Conservation (phyloP, 345 rosid species). For the Salix purpurea region DNA sequence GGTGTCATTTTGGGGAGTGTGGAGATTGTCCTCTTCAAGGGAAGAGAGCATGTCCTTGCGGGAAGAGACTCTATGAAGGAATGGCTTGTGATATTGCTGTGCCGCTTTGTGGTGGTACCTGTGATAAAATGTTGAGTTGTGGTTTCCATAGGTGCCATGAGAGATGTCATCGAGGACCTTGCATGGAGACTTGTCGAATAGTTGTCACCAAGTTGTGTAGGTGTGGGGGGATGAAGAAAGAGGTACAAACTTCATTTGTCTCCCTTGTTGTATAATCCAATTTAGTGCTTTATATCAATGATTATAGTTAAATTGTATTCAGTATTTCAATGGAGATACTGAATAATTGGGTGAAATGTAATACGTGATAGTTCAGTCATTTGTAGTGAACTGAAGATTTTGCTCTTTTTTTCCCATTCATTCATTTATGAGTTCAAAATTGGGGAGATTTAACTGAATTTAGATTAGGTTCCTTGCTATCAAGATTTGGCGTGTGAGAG, state of each 20-base stretch:
- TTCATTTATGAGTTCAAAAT: not conserved
- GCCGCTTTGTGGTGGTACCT: slow-evolving; percentile 78
- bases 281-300: not conserved
- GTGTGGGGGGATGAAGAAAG: slow-evolving; percentile 75
- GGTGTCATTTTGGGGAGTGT: slow-evolving; percentile 74
- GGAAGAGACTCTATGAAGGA: slow-evolving; percentile 68
- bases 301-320: not conserved
- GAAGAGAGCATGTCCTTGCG: slow-evolving; percentile 85
- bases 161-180: slow-evolving; percentile 74
- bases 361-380: not conserved
- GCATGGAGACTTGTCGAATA: slow-evolving; percentile 81
- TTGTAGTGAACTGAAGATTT: not conserved
- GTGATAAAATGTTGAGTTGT: slow-evolving; percentile 69
- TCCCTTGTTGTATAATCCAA: not conserved
- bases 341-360: not conserved
- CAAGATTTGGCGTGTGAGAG: slow-evolving; percentile 90
- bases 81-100: slow-evolving; percentile 65
- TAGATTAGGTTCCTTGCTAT: slow-evolving; percentile 82
- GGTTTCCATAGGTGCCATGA: slow-evolving; percentile 78
- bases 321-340: not conserved
- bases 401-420: not conserved
- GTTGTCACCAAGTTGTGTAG: slow-evolving; percentile 66
- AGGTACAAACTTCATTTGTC: slow-evolving; percentile 44
- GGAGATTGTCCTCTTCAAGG: slow-evolving; percentile 80
- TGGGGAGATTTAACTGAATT: slow-evolving; percentile 29